Base-by-base conservation (phyloP, 139 green algal genomes). In the Gonium pectorale region DNA sequence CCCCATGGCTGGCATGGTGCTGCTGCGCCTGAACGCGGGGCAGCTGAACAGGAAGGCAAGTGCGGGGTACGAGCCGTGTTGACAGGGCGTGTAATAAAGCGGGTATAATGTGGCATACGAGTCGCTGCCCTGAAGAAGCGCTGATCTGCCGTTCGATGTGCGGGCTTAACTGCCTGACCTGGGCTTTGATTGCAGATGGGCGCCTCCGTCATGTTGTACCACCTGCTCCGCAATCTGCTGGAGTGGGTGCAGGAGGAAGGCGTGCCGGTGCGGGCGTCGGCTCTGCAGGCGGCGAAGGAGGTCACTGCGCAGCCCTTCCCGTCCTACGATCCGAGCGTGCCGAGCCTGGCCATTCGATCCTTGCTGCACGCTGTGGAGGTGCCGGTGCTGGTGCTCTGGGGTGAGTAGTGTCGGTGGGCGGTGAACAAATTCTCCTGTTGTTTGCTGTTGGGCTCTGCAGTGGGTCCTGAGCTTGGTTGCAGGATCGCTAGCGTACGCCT, bases 381-480 rank as follows among this genome's bases (percentile, higher is more conserved):
- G 40, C 67, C 67, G 67, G 67, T 74, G 67, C 67, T 74, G 67
- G 67, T 74, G 67, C 40, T 74, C 22, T 74, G 67, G 26, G 67
- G 67, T 74, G 67, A 27, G 67, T 52, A 13, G n/a, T n/a, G n/a
- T n/a, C n/a, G n/a, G n/a, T n/a, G n/a, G n/a, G n/a, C n/a, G n/a
- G n/a, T n/a, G n/a, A n/a, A n/a, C n/a, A n/a, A n/a, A n/a, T n/a
- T n/a, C n/a, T n/a, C n/a, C n/a, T n/a, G n/a, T n/a, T n/a, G n/a
- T n/a, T n/a, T n/a, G n/a, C n/a, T n/a, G n/a, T n/a, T n/a, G n/a
- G n/a, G n/a, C n/a, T n/a, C n/a, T n/a, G n/a, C n/a, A n/a, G n/a
- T n/a, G n/a, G n/a, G n/a, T n/a, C n/a, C n/a, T n/a, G n/a, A n/a
- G n/a, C n/a, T n/a, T n/a, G n/a, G n/a, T n/a, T n/a, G n/a, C n/a